Evolutionary conservation across 176 grass and related monocot genomes (phyloP), one percentile per base, ranked within the genome.

Genomic region (Ananas comosus): DNA sequence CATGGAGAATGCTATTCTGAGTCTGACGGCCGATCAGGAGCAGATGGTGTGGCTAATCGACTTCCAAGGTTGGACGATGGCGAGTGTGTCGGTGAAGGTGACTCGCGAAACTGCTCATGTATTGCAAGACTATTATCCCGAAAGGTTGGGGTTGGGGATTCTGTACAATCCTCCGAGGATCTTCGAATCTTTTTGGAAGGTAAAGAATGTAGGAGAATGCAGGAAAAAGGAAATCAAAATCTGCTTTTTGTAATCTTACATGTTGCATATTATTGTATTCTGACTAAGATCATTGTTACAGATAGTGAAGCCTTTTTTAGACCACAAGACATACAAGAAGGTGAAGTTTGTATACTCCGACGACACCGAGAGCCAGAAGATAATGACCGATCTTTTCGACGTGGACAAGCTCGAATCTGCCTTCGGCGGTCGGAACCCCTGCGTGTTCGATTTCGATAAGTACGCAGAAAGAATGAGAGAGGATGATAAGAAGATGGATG

Each of bases 41-140:
- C 87, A 91, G 74, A 92, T 92, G 89, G 85, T 92, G 3, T 92
- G 85, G 89, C 51, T 92, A 29, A 92, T 83, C 75, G 89, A 92
- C 53, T 92, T 92, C 73, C 85, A 88, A 64, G 11, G 47, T 61
- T 92, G 89, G 85, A 85, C 82, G 64, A 21, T 92, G 73, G 85
- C 70, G 70, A 92, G 85, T 65, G 70, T 83, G 67, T 81, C 89
- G 2, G 64, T 92, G 63, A 85, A 88, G 67, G 76, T 85, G 18
- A 85, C 85, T 49, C 85, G 85, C 10, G 89, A 92, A 80, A 88
- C 82, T 11, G 85, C 81, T 65, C 84, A 68, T 11, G 67, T 92
- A 47, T 78, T 92, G 70, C 89, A 92, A 68, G 85, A 92, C 51
- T 92, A 80, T 72, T 92, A 92, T 68, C 89, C 89, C 53, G 89